Percentiles rank a stretch among this genome's conserved stretches.
Evolutionary conservation across 2,329 filamentous ascomycete species (phyloP).

Genomic region (Penicillium griseofulvum): DNA sequence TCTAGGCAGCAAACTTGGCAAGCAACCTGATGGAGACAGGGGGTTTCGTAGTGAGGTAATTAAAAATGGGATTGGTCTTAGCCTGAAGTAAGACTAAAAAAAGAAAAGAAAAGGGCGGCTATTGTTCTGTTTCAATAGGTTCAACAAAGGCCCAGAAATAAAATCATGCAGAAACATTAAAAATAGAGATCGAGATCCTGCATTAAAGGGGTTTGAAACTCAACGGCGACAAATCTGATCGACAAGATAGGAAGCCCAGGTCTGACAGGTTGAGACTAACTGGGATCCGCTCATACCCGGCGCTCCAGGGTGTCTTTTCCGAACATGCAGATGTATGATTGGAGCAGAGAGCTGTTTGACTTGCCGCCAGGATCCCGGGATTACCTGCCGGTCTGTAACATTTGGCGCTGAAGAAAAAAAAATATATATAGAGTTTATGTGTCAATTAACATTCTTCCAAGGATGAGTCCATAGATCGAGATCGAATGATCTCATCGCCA

Average conservation of each 20-base stretch:
- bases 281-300: constrained; percentile 18
- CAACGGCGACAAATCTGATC: constrained; percentile 18
- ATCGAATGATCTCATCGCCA: constrained; percentile 14
- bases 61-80: background rate
- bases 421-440: constrained; percentile 1
- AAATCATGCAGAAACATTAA: constrained; percentile 9
- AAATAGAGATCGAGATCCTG: constrained; percentile 14
- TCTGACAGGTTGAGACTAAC: constrained; percentile 8
- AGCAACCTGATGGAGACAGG: background rate
- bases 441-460: constrained; percentile 5
- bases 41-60: background rate
- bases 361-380: constrained; percentile 20
- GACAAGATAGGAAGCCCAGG: constrained; percentile 4
- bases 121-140: constrained; percentile 6
- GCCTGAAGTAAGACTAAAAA: background rate
- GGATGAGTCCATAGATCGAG: background rate
- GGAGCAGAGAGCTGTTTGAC: constrained; percentile 14
- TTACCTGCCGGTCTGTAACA: constrained; percentile 1
- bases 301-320: constrained; percentile 7
- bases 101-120: constrained; percentile 1
- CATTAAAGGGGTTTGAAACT: constrained; percentile 15
- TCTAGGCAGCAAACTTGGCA: background rate
- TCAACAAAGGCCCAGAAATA: background rate
- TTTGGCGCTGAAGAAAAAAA: constrained; percentile 11
- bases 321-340: constrained; percentile 10